phyloP scores from a whole-genome alignment of 495 filamentous ascomycete genomes.

The Annulohypoxylon moriforme region DNA sequence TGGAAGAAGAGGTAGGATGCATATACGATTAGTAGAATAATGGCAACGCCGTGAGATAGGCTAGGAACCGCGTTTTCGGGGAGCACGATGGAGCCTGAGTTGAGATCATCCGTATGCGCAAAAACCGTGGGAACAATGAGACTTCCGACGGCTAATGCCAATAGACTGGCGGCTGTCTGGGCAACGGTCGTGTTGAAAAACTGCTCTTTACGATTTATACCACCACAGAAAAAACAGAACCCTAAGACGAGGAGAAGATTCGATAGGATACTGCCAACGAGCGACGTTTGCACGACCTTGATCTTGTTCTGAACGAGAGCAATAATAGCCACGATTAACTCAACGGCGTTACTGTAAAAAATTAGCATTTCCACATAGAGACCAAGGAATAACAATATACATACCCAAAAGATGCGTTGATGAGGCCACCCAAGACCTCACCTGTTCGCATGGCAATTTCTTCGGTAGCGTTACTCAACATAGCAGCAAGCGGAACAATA shows the following conservation, averaged over 20 bases:
- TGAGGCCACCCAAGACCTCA: constrained; percentile 84
- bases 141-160: constrained; percentile 81
- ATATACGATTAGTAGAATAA: constrained; percentile 83
- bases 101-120: constrained; percentile 58
- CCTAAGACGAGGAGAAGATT: constrained; percentile 93
- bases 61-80: constrained; percentile 59
- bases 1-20: constrained; percentile 84
- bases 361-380: constrained; percentile 20
- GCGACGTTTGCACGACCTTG: constrained; percentile 89
- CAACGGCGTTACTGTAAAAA: constrained; percentile 79
- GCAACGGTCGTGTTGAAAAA: constrained; percentile 95
- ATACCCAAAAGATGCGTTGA: constrained; percentile 91
- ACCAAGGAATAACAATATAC: constrained; percentile 40
- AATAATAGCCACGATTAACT: constrained; percentile 90
- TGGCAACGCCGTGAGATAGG: constrained; percentile 75
- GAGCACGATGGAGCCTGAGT: constrained; percentile 34
- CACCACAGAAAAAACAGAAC: constrained; percentile 93
- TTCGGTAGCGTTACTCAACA: constrained; percentile 92
- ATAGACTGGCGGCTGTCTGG: constrained; percentile 85
- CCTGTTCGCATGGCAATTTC: constrained; percentile 85
- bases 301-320: constrained; percentile 78
- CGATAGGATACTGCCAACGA: constrained; percentile 90
- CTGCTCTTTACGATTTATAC: constrained; percentile 81
- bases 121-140: constrained; percentile 94
- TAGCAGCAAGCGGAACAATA: constrained; percentile 87